Percentiles rank a stretch among this genome's conserved stretches.
Conservation (phyloP, 129 eudicot species). For the Flaveria sonorensis region DNA sequence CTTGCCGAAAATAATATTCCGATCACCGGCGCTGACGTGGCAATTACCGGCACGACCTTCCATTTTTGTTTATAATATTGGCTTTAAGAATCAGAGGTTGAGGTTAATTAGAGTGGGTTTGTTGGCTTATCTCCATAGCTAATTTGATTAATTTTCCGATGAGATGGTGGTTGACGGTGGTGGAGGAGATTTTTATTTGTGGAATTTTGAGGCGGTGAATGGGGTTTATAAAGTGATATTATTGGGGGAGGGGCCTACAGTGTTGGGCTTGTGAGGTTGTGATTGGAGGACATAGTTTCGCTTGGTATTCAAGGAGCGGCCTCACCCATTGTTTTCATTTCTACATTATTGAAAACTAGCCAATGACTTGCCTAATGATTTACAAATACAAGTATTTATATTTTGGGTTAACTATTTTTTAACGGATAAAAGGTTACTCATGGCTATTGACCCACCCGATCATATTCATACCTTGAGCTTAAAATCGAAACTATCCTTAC, state of each 20-base stretch:
- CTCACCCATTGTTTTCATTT: conserved; percentile 21
- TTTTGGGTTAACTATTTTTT: too few species aligned
- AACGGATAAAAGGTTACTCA: too few species aligned
- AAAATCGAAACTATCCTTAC: too few species aligned
- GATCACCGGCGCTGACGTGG: conserved; percentile 7
- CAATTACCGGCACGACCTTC: conserved; percentile 9
- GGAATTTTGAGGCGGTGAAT: background rate
- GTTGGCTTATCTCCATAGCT: background rate
- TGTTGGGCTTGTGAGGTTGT: conserved; percentile 19
- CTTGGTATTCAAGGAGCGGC: conserved; percentile 27
- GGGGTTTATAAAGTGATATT: conserved; percentile 18
- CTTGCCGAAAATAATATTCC: conserved; percentile 59
- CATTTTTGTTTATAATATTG: background rate
- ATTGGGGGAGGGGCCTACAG: conserved; percentile 3
- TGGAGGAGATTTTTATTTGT: background rate
- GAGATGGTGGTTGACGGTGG: background rate
- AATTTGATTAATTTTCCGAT: background rate
- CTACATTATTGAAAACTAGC: conserved; percentile 2
- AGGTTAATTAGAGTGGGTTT: background rate
- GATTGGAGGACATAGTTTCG: conserved; percentile 39
- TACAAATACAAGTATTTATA: too few species aligned
- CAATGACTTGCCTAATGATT: conserved; percentile 16
- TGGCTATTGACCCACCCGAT: too few species aligned
- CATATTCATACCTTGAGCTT: too few species aligned
- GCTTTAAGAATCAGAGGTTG: too few species aligned